Percentiles rank a stretch among this genome's conserved stretches.
These are phyloP conservation scores for Leptomonas pyrrhocoris DNA, from an alignment of 208 protist species.

Conservation along the genomic window DNA sequence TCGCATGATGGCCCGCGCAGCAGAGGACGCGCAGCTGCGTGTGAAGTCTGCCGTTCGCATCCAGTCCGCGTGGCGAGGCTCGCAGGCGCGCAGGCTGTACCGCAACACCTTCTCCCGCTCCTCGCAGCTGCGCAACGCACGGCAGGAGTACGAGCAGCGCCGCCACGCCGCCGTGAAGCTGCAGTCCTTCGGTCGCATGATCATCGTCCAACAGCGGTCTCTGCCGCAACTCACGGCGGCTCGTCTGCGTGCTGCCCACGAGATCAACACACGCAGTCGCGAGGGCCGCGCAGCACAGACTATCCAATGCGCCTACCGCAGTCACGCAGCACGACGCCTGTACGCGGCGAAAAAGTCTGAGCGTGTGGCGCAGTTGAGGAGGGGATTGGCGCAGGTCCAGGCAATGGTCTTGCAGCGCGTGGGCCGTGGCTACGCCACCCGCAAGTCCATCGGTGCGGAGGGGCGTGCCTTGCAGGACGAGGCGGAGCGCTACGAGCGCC, in stretches of 20 bases:
- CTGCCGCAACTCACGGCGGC: conserved; percentile 48
- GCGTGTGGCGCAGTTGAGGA: conserved; percentile 5
- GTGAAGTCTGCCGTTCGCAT: conserved; percentile 60
- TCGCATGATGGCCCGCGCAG: conserved; percentile 37
- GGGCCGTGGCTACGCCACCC: conserved; percentile 61
- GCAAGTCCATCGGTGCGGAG: conserved; percentile 35
- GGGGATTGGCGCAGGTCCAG: background rate
- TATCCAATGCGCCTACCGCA: conserved; percentile 74
- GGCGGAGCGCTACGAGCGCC: conserved; percentile 47
- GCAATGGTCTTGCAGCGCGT: conserved; percentile 50
- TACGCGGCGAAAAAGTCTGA: conserved; percentile 28
- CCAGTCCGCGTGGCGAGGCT: conserved; percentile 67
- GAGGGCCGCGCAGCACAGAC: conserved; percentile 42
- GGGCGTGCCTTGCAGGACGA: conserved; percentile 39
- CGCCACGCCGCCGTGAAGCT: conserved; percentile 66
- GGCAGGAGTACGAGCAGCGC: conserved; percentile 47
- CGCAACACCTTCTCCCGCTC: conserved; percentile 27
- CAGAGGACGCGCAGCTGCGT: conserved; percentile 35
- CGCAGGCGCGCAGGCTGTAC: conserved; percentile 34
- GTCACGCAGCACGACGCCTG: conserved; percentile 42
- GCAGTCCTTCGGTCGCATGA: conserved; percentile 73
- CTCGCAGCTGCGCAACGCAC: conserved; percentile 42
- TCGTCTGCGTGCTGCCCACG: conserved; percentile 54
- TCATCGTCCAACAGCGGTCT: conserved; percentile 47
- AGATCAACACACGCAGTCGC: conserved; percentile 37